These are phyloP conservation scores for Akanthomyces dipterigenus DNA, from an alignment of 2,329 filamentous ascomycete genomes.

Conservation along the genomic window DNA sequence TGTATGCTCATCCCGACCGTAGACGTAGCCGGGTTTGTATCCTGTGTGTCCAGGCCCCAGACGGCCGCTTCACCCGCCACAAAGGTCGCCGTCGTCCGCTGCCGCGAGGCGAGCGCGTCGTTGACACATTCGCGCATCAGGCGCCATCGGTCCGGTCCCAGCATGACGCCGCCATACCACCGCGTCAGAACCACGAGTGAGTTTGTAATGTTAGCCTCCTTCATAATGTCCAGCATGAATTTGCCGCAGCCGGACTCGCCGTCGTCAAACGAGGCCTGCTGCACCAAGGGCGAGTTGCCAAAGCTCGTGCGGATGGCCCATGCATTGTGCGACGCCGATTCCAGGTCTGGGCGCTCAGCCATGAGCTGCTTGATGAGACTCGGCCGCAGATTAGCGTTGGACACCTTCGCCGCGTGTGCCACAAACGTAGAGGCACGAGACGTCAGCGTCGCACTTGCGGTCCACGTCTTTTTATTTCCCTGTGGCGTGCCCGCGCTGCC, in stretches of 20 bases:
- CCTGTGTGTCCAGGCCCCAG: conserved; percentile 54
- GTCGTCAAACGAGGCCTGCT: conserved; percentile 51
- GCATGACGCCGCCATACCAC: conserved; percentile 57
- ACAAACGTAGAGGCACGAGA: conserved; percentile 51
- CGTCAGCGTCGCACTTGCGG: conserved; percentile 42
- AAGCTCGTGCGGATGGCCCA: conserved; percentile 39
- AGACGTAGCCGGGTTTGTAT: conserved; percentile 34
- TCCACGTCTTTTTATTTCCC: conserved; percentile 36
- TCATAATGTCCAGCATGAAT: conserved; percentile 48
- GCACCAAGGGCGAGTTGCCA: conserved; percentile 32
- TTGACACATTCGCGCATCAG: conserved; percentile 53
- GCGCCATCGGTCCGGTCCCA: conserved; percentile 56
- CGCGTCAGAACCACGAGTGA: conserved; percentile 52
- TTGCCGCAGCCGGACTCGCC: conserved; percentile 55
- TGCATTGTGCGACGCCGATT: conserved; percentile 51
- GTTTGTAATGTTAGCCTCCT: conserved; percentile 43
- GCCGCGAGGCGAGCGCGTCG: conserved; percentile 45
- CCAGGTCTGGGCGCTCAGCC: conserved; percentile 40
- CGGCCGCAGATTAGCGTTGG: conserved; percentile 35
- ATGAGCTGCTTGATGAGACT: conserved; percentile 42
- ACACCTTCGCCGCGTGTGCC: conserved; percentile 38
- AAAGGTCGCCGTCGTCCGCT: conserved; percentile 30
- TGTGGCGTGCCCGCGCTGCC: conserved; percentile 16
- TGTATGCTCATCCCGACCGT: conserved; percentile 61
- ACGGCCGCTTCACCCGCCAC: conserved; percentile 46